These are phyloP conservation scores for Phytomonas francai DNA, from an alignment of 208 protist genomes.

Conservation along the genomic window DNA sequence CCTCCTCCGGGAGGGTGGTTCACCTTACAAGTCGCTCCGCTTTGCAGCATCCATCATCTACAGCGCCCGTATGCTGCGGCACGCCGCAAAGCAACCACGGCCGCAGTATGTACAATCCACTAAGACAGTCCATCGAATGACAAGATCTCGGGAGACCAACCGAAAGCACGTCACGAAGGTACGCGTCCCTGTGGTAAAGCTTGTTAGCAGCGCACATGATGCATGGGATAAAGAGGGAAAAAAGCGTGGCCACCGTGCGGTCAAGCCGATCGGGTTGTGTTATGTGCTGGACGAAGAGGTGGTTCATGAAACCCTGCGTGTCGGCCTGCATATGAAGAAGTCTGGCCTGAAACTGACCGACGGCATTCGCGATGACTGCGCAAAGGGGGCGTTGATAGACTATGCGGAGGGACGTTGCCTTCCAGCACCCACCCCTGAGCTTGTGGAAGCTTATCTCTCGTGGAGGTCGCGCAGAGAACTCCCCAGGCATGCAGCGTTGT, in stretches of 20 bases:
- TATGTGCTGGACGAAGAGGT: constrained; percentile 22
- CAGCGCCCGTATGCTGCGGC: constrained; percentile 36
- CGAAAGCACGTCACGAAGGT: constrained; percentile 30
- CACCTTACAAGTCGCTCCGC: constrained; percentile 38
- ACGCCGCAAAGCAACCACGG: constrained; percentile 30
- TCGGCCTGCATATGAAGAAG: constrained; percentile 39
- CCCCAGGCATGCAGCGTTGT: no score
- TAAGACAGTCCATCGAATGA: constrained; percentile 36
- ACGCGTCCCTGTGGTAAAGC: constrained; percentile 33
- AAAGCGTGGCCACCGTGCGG: no score
- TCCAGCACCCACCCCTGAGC: constrained; percentile 17
- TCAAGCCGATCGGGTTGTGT: constrained; percentile 25
- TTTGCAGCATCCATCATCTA: constrained; percentile 37
- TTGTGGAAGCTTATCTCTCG: constrained; percentile 9
- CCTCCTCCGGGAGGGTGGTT: constrained; percentile 26
- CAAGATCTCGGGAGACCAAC: constrained; percentile 20
- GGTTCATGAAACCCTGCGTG: constrained; percentile 26
- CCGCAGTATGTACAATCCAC: constrained; percentile 25
- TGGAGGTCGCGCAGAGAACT: neutral
- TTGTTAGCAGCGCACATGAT: constrained; percentile 13
- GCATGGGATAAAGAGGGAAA: neutral
- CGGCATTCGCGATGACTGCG: constrained; percentile 40
- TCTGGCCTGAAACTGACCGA: constrained; percentile 28
- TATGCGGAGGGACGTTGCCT: constrained; percentile 21
- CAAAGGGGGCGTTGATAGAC: constrained; percentile 33